phyloP scores from a whole-genome alignment of 2,329 filamentous ascomycete genomes.

The Fusarium camptoceras region DNA sequence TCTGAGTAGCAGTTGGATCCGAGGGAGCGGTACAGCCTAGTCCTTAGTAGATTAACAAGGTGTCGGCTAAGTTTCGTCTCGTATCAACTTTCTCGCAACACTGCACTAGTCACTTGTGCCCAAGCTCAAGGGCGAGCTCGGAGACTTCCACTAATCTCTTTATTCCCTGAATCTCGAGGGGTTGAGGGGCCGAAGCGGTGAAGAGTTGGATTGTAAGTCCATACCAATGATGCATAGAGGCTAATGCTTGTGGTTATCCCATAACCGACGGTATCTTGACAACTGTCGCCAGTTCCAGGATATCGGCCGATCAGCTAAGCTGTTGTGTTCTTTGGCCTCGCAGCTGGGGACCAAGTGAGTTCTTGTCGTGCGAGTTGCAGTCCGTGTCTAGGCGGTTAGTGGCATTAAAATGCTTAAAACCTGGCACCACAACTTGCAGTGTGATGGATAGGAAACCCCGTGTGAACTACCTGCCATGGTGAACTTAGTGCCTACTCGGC shows the following conservation, averaged over 20 bases:
- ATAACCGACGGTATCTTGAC: background rate
- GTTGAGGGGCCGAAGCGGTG: conserved; percentile 14
- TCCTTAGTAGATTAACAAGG: conserved; percentile 26
- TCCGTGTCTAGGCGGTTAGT: background rate
- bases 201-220: background rate
- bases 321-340: background rate
- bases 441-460: conserved; percentile 1
- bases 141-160: conserved; percentile 17
- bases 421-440: conserved; percentile 10
- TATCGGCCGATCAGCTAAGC: background rate
- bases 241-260: background rate
- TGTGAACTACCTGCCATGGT: conserved; percentile 22
- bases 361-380: background rate
- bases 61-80: conserved; percentile 30
- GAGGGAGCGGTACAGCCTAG: conserved; percentile 45
- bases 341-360: background rate
- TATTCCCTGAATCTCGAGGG: conserved; percentile 2
- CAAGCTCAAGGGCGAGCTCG: conserved; percentile 13
- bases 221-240: background rate
- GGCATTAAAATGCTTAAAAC: conserved; percentile 11
- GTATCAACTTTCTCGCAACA: conserved; percentile 23
- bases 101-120: background rate
- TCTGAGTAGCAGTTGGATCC: conserved; percentile 34
- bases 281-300: background rate
- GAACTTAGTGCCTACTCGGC: background rate